These are phyloP conservation scores for Melaleuca alternifolia DNA, from an alignment of 345 rosid genomes.

Conservation along the genomic window DNA sequence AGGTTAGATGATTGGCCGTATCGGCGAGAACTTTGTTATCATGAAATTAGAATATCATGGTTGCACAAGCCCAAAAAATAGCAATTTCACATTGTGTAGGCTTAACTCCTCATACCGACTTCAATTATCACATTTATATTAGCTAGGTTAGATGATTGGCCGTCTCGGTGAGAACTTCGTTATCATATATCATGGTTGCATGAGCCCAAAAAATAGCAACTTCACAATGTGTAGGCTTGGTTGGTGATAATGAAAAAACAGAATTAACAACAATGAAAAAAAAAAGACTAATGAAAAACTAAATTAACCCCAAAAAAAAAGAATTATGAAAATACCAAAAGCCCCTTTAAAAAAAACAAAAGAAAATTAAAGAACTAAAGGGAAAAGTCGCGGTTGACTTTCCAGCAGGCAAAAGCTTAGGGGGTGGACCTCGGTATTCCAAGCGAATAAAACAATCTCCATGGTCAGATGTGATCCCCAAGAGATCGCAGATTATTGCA, in stretches of 20 bases:
- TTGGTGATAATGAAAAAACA: not conserved
- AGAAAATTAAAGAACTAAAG: not conserved
- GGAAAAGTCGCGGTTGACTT: not conserved
- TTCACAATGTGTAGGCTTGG: rapidly evolving
- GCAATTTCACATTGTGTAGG: too few species aligned
- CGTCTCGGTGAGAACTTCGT: not conserved
- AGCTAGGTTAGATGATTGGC: not conserved
- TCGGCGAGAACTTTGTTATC: too few species aligned
- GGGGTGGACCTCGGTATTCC: not conserved
- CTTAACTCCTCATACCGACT: too few species aligned
- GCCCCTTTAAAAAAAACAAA: not conserved
- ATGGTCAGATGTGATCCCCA: not conserved
- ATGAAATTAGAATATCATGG: too few species aligned
- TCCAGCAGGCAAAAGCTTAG: not conserved
- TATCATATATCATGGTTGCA: not conserved
- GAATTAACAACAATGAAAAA: not conserved
- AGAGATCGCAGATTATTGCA: not conserved
- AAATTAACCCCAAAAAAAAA: not conserved
- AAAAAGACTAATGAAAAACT: not conserved
- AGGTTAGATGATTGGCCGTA: too few species aligned
- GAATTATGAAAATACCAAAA: not conserved
- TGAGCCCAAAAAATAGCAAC: rapidly evolving
- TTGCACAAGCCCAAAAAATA: too few species aligned
- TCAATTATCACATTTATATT: too few species aligned
- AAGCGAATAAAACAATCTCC: not conserved